A percentile compares a stretch with the other conserved stretches of the same genome.
Evolutionary conservation across 1,284 basidiomycete species (phyloP).

Genomic region (Ganoderma sp.): DNA sequence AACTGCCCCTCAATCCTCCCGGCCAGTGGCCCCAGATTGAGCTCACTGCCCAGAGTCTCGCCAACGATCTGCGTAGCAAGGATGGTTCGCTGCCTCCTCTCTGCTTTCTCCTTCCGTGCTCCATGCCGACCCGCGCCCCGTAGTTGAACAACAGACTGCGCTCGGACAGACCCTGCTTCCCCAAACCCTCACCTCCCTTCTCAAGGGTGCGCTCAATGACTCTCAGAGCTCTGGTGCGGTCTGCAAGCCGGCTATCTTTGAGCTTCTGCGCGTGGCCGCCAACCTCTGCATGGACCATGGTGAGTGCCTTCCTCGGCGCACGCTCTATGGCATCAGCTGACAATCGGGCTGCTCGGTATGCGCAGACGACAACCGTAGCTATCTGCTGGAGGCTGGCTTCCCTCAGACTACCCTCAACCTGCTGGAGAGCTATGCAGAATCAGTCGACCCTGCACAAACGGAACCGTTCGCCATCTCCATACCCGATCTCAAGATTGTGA

Average conservation of each 20-base stretch:
- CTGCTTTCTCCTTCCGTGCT: constrained; percentile 27
- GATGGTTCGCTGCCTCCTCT: constrained; percentile 42
- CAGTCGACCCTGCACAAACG: constrained; percentile 48
- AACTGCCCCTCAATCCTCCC: constrained; percentile 41
- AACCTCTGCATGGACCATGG: constrained; percentile 85
- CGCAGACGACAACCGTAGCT: constrained; percentile 68
- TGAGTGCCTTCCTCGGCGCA: constrained; percentile 38
- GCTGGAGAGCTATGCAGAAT: constrained; percentile 71
- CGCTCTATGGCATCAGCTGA: constrained; percentile 23
- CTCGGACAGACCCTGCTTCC: constrained; percentile 70
- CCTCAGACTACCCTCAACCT: constrained; percentile 69
- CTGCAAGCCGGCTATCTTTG: constrained; percentile 58
- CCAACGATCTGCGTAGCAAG: constrained; percentile 64
- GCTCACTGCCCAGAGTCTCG: constrained; percentile 58
- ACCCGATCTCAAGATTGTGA: constrained; percentile 72
- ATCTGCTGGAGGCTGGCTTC: constrained; percentile 70
- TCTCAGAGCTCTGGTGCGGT: constrained; percentile 48
- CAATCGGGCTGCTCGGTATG: constrained; percentile 10
- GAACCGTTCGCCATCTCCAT: constrained; percentile 58
- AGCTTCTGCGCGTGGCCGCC: constrained; percentile 75
- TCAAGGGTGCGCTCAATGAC: constrained; percentile 59
- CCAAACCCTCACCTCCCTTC: constrained; percentile 63
- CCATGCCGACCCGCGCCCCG: constrained; percentile 22
- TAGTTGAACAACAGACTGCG: constrained; percentile 73
- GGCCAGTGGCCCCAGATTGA: constrained; percentile 60